These are phyloP conservation scores for Plasmodium gonderi DNA, from an alignment of 169 alveolate genomes.

Conservation along the genomic window DNA sequence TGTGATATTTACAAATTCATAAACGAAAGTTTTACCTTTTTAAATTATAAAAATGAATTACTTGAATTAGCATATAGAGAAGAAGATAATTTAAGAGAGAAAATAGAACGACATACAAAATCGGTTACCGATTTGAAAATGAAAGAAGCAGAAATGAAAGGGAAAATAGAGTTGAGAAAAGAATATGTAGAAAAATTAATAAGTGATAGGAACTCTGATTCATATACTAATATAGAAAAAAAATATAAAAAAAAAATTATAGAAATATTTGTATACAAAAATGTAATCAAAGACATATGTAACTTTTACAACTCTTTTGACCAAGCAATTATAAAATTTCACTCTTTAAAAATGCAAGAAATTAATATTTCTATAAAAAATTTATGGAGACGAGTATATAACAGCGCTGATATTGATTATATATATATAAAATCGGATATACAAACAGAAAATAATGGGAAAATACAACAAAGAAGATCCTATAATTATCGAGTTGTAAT, in stretches of 20 bases:
- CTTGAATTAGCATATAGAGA: not conserved
- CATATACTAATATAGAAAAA: constrained; percentile 44
- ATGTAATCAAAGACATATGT: constrained; percentile 50
- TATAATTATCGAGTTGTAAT: constrained; percentile 89
- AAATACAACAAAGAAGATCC: constrained; percentile 76
- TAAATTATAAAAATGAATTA: not conserved
- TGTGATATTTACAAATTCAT: constrained; percentile 13
- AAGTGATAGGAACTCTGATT: constrained; percentile 73
- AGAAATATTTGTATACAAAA: constrained; percentile 59
- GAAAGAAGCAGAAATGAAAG: constrained; percentile 75
- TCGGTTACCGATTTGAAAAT: constrained; percentile 30
- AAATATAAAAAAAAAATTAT: constrained; percentile 65
- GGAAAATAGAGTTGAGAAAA: constrained; percentile 43
- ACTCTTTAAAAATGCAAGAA: constrained; percentile 93
- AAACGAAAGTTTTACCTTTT: constrained; percentile 16
- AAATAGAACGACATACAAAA: constrained; percentile 37
- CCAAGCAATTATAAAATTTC: constrained; percentile 79
- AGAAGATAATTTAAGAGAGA: constrained; percentile 7
- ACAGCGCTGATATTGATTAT: constrained; percentile 95
- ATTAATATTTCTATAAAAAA: constrained; percentile 94
- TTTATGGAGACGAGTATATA: constrained; percentile 96
- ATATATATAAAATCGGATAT: constrained; percentile 77
- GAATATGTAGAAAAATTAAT: constrained; percentile 70
- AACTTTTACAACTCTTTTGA: constrained; percentile 78
- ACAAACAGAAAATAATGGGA: constrained; percentile 20